Base-by-base conservation (phyloP, 2,329 filamentous ascomycete species). In the Colletotrichum sidae region DNA sequence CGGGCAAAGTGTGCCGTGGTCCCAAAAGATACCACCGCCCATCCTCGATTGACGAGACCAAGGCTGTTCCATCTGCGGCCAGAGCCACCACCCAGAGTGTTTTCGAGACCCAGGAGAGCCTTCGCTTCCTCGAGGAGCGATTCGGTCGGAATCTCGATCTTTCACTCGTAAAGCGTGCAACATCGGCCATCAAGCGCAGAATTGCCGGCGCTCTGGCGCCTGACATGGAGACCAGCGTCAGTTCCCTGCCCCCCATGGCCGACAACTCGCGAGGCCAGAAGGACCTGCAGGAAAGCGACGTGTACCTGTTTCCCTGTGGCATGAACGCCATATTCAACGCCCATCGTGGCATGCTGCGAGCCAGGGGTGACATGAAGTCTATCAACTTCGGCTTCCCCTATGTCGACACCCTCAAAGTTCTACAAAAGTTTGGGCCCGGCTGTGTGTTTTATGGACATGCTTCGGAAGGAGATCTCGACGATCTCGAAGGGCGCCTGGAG, bases 371-470 rank as follows among this genome's bases (percentile, higher is more conserved):
- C 8, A 74, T 87, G 65, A 92, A 92, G 77, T 96, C 93, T 76
- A 89, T 99, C 74, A 94, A 91, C 73, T 97, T 93, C 73, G 96
- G 96, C n/a, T 99, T 99, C 71, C 94, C 96, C 0, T 99, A 99
- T 72, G 93, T 97, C 56, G 96, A 99, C 77, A 97, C 96, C 0
- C 85, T 98, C 59, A 99, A 99, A 76, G 93, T 97, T 54, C 82
- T 98, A 6, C 84, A 98, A 75, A 99, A 98, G 76, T 98, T 96
- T 76, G 96, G 95, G 0, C 92, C 94, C 0, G 95, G 95, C 1
- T 94, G 91, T 65, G 76, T 91, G 2, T 98, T 98, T 75, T 97
- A 97, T 77, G 95, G 95, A 3, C 87, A 91, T 71, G 93, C 91
- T 1, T 92, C 91, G 2, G 80, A 88, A 2, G 85, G 86, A 52